Evolutionary conservation across 768 basidiomycete genomes (phyloP).

Genomic region (Russula dissimulans): DNA sequence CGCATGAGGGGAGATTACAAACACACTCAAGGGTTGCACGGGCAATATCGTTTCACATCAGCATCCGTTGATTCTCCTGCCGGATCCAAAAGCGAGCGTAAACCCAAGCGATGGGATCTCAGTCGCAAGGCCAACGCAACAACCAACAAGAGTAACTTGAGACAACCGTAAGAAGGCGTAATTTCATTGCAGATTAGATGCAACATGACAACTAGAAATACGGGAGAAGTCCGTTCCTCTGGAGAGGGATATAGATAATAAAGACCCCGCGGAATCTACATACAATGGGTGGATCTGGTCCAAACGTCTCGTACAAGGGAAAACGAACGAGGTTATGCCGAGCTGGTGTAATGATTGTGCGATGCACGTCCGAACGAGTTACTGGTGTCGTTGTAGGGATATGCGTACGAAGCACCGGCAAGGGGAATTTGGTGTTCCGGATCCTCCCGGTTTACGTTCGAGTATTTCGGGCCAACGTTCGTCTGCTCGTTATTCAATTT

Average conservation of each 20-base stretch:
- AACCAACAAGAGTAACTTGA: no score
- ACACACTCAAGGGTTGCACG: no score
- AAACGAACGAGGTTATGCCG: neutral
- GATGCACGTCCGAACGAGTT: slow-evolving; percentile 2
- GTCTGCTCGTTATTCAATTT: neutral
- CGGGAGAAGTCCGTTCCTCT: neutral
- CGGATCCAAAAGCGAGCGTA: no score
- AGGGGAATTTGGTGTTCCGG: slow-evolving; percentile 2
- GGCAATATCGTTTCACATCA: no score
- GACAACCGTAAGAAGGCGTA: no score
- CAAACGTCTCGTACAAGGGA: neutral
- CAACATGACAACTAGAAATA: neutral
- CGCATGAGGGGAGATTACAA: no score
- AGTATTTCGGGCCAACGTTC: neutral
- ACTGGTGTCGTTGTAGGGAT: neutral
- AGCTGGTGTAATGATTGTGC: neutral
- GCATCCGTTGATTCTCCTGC: no score
- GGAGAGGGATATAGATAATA: neutral
- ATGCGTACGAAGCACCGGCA: neutral
- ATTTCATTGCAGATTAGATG: neutral
- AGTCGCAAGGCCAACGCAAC: no score
- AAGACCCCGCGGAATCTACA: neutral
- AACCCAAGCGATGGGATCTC: no score
- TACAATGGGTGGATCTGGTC: neutral
- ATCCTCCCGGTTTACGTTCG: neutral